Base-by-base conservation (phyloP, 176 grass and related monocot genomes). In the Ananas comosus region DNA sequence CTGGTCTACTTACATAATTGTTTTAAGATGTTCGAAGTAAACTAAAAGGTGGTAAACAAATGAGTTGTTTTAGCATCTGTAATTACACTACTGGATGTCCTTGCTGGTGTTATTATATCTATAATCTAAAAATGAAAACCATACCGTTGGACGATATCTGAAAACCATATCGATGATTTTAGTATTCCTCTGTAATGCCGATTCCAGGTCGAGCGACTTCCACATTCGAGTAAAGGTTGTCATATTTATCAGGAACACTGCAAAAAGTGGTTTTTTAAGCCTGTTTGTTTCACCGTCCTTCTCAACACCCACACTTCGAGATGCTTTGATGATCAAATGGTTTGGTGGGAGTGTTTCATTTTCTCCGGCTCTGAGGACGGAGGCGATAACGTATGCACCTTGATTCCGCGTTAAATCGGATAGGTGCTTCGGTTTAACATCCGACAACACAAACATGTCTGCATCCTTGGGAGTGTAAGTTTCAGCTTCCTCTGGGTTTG, bases 211-310 rank as follows among this genome's bases (percentile, higher is more conserved):
- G 1, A 95, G 75, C 47, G 82, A 81, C 10, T 64, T 49, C 84
- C 83, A 85, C 59, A 96, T 96, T 17, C 81, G 87, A 3, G 2
- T 52, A 65, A 85, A 87, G 2, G 87, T 85, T 48, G 83, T 85
- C 13, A 74, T 80, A 48, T 70, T 68, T 48, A 90, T 50, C 63
- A 96, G 73, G 12, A 65, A 80, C 50, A 80, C 53, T 13, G 53
- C 70, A 73, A 80, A 80, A 0, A 52, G 12, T 42, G 48, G 67
- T 22, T 28, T 12, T 54, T 8, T 68, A 49, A 25, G 51, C 12
- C 53, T 52, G 33, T 79, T 5, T 19, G 63, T 16, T 14, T 2
- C 1, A 2, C 9, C 21, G 64, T 16, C 0, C 1, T 12, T 12
- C 1, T n/a, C 29, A 4, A 8, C 64, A 6, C 80, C 65, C 24